Evolutionary conservation across 1,284 basidiomycete genomes (phyloP).

Genomic region (Irpex lacteus): DNA sequence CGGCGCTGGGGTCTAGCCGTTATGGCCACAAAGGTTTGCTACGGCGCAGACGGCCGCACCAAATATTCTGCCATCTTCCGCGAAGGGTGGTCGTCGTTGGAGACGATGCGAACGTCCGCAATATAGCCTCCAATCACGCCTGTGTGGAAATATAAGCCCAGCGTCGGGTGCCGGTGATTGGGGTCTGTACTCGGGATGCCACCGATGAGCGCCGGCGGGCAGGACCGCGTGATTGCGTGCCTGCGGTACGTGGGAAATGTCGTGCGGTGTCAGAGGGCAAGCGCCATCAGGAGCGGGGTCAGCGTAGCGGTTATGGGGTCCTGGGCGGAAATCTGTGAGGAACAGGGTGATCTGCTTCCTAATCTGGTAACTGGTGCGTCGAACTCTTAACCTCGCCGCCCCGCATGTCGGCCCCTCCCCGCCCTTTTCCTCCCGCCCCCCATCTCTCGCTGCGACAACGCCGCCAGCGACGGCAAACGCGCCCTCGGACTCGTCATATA

Average conservation of each 20-base stretch:
- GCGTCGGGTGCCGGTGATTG: not conserved
- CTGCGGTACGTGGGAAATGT: conserved; percentile 11
- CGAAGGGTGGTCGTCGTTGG: not conserved
- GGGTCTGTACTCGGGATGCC: conserved; percentile 2
- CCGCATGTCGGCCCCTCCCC: conserved; percentile 13
- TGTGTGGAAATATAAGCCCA: not conserved
- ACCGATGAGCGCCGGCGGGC: conserved; percentile 8
- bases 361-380: conserved; percentile 13
- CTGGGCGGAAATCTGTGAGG: conserved; percentile 13
- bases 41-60: not conserved
- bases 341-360: conserved; percentile 19
- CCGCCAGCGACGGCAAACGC: conserved; percentile 6
- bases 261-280: conserved; percentile 16
- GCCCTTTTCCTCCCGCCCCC: conserved; percentile 17
- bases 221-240: conserved; percentile 11
- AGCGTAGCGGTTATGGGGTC: conserved; percentile 13
- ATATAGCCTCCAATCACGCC: not conserved
- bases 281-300: conserved; percentile 15
- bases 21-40: not conserved
- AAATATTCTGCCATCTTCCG: not conserved
- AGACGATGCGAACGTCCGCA: not conserved
- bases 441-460: conserved; percentile 11
- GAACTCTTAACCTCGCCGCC: conserved; percentile 18
- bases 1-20: not conserved
- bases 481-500: not conserved